These are phyloP conservation scores for Xylariaceae sp. DNA, from an alignment of 2,329 filamentous ascomycete genomes.

Conservation along the genomic window DNA sequence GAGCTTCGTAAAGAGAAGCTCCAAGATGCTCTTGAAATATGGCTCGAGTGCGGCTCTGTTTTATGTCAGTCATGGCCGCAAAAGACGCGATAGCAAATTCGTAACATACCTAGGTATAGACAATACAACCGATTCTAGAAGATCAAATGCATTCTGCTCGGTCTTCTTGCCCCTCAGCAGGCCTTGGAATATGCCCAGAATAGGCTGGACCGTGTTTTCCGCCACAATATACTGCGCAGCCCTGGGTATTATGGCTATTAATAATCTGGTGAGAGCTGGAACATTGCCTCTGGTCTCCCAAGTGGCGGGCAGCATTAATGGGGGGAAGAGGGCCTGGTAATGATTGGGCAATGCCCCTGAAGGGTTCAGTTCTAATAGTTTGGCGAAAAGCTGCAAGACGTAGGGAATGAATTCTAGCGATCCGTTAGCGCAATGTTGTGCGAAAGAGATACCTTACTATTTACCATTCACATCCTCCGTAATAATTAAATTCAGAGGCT, in stretches of 20 bases:
- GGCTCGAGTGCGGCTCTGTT: constrained; percentile 60
- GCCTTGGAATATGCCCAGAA: constrained; percentile 95
- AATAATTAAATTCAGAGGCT: constrained; percentile 76
- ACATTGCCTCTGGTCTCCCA: constrained; percentile 95
- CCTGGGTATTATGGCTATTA: constrained; percentile 78
- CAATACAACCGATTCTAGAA: constrained; percentile 75
- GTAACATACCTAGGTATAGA: constrained; percentile 65
- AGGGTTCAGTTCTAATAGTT: constrained; percentile 82
- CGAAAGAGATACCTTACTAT: constrained; percentile 19
- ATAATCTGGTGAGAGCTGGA: constrained; percentile 79
- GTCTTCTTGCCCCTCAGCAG: constrained; percentile 77
- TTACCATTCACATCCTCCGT: constrained; percentile 74
- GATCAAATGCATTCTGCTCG: constrained; percentile 82
- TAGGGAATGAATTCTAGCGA: constrained; percentile 84
- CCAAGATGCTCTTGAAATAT: constrained; percentile 76
- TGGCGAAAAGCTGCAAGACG: constrained; percentile 90
- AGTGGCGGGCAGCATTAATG: constrained; percentile 72
- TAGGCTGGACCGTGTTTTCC: constrained; percentile 77
- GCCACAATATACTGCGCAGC: constrained; percentile 68
- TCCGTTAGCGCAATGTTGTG: constrained; percentile 30
- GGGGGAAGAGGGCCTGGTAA: constrained; percentile 73
- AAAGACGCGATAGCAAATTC: background rate
- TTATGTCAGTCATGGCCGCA: constrained; percentile 7
- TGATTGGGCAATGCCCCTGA: constrained; percentile 72
- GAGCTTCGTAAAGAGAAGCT: constrained; percentile 74